Evolutionary conservation across 2,329 filamentous ascomycete genomes (phyloP).

Genomic region (Ophiostoma quercus): DNA sequence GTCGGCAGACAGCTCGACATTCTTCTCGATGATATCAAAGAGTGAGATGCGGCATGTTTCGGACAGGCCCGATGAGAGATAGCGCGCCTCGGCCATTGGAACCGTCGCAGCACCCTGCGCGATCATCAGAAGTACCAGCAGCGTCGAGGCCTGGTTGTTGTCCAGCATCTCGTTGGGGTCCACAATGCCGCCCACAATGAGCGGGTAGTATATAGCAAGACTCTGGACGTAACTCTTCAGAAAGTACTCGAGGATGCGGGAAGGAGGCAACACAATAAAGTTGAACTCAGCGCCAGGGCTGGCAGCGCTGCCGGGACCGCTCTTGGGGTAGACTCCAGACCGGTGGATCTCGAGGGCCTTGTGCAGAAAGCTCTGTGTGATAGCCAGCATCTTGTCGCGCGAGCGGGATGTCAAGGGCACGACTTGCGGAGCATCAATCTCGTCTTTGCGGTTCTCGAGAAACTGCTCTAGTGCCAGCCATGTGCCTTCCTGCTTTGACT

Average conservation of each 20-base stretch:
- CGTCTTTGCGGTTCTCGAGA: conserved; percentile 35
- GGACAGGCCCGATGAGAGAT: conserved; percentile 60
- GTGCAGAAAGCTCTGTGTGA: conserved; percentile 64
- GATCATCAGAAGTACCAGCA: conserved; percentile 65
- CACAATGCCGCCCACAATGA: conserved; percentile 54
- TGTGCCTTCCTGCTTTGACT: conserved; percentile 44
- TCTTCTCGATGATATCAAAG: conserved; percentile 67
- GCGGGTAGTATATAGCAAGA: conserved; percentile 60
- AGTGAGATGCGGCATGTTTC: conserved; percentile 68
- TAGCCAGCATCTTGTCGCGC: conserved; percentile 64
- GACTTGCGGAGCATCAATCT: conserved; percentile 39
- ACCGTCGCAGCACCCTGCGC: conserved; percentile 64
- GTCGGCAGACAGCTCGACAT: conserved; percentile 62
- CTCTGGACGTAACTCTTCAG: conserved; percentile 61
- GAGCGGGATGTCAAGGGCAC: conserved; percentile 46
- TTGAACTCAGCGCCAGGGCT: conserved; percentile 42
- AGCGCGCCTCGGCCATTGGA: conserved; percentile 58
- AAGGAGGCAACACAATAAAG: conserved; percentile 61
- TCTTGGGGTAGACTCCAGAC: conserved; percentile 37
- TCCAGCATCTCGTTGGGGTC: conserved; percentile 64
- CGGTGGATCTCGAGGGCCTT: conserved; percentile 65
- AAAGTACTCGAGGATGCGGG: conserved; percentile 62
- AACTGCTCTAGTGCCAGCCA: conserved; percentile 44
- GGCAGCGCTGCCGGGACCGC: conserved; percentile 40
- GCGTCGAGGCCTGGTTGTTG: conserved; percentile 59